Evolutionary conservation across 208 protist genomes (phyloP).

Genomic region (Leishmania major): DNA sequence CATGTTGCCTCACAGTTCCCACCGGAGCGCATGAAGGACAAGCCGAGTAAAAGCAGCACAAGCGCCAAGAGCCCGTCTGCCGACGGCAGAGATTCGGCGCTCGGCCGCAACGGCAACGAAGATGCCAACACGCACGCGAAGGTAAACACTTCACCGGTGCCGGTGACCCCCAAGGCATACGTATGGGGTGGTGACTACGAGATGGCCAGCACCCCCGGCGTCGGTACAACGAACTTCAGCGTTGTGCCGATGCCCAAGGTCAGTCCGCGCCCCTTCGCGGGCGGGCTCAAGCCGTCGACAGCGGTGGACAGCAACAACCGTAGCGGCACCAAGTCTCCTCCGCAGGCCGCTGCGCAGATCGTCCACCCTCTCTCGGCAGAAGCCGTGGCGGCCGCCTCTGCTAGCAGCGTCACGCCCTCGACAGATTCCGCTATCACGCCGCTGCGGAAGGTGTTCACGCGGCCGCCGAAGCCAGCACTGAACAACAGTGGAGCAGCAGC

Average conservation of each 20-base stretch:
- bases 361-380: constrained; percentile 9
- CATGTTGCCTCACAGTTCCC: constrained; percentile 28
- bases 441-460: constrained; percentile 9
- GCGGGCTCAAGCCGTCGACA: neutral
- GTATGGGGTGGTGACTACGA: constrained; percentile 31
- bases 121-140: neutral
- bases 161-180: constrained; percentile 9
- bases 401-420: constrained; percentile 11
- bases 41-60: constrained; percentile 2
- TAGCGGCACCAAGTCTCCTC: neutral
- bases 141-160: constrained; percentile 16
- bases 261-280: neutral
- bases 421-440: constrained; percentile 21
- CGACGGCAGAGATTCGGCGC: neutral
- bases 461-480: neutral
- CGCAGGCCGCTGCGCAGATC: neutral
- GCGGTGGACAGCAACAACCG: neutral
- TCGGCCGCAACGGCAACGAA: neutral
- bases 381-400: neutral
- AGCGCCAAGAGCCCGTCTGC: constrained; percentile 11
- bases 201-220: constrained; percentile 5
- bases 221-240: neutral
- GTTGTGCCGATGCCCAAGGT: constrained; percentile 24
- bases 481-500: constrained; percentile 12
- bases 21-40: constrained; percentile 14